Evolutionary conservation across 148 eudicot species (phyloP), one percentile per base, ranked within the genome.

Genomic region (Dianthus caryophyllus): DNA sequence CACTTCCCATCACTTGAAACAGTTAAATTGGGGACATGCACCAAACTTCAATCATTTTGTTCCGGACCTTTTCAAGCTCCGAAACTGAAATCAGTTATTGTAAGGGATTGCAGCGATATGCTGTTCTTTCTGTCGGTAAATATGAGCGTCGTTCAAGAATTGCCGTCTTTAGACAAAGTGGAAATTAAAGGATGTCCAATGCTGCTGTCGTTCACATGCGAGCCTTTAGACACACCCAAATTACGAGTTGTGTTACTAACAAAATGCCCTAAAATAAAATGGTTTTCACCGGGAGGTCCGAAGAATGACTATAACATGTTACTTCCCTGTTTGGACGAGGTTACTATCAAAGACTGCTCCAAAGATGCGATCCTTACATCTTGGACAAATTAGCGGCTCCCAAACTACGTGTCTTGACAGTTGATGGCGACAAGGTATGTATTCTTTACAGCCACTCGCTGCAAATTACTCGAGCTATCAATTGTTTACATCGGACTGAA

Each of bases 391-490:
- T 15, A 52, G 22, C 6, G n/a, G 49, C 61, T 5, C 70, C 70
- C 33, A 54, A 54, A 15, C 30, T 67, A 24, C 33, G 31, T 53
- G 1, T 21, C 7, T 12, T 67, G 15, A 2, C 2, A n/a, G 15
- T 47, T 9, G 8, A 65, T 9, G 0, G 0, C 1, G 1, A 18
- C 14, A 54, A 54, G 59, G 31, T 54, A 54, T 58, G 53, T 38
- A 31, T 49, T 58, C 66, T 13, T 66, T 58, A 57, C 59, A 24
- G 60, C 30, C 50, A 59, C 71, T 72, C 57, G 4, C 7, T 7
- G 7, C 7, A 33, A 2, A 33, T 33, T 33, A n/a, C n/a, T n/a
- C n/a, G n/a, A 33, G 39, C 39, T 33, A 2, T 33, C 39, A 33
- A 33, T 33, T 33, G 39, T 33, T 33, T 33, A 33, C 39, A 33